Conservation (phyloP, 2,329 filamentous ascomycete species). For the Pseudocercospora crystallina region DNA sequence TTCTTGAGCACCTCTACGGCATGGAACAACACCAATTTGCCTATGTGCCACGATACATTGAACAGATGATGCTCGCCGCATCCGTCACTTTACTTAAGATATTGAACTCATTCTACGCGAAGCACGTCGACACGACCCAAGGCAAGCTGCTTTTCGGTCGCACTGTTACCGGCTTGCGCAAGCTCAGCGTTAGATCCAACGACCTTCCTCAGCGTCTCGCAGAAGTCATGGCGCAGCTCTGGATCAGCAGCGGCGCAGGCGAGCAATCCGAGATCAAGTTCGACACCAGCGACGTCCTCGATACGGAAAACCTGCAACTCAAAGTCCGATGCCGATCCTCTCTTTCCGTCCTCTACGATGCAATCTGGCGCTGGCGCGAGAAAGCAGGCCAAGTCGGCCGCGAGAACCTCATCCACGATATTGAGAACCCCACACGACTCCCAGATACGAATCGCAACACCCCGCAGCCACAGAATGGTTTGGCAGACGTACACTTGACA, state of each 20-base stretch:
- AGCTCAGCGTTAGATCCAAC: conserved; percentile 73
- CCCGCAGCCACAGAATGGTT: conserved; percentile 26
- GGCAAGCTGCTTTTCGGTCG: conserved; percentile 69
- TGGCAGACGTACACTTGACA: conserved; percentile 14
- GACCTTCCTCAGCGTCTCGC: conserved; percentile 77
- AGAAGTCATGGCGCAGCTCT: conserved; percentile 84
- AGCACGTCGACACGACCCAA: conserved; percentile 67
- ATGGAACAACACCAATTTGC: conserved; percentile 55
- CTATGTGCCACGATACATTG: conserved; percentile 70
- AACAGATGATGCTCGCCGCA: conserved; percentile 82
- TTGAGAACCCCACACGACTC: conserved; percentile 72
- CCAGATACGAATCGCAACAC: conserved; percentile 31
- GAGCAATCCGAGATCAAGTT: conserved; percentile 28
- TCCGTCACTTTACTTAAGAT: conserved; percentile 75
- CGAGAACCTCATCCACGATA: conserved; percentile 57
- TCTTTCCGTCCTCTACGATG: conserved; percentile 82
- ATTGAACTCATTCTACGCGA: conserved; percentile 72
- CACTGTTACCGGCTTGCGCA: conserved; percentile 68
- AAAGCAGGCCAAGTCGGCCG: conserved; percentile 58
- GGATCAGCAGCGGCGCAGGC: conserved; percentile 57
- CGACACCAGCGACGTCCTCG: conserved; percentile 27
- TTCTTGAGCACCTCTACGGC: conserved; percentile 71
- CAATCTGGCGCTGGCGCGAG: conserved; percentile 81
- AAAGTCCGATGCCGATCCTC: conserved; percentile 82
- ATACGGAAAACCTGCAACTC: conserved; percentile 67